phyloP scores from a whole-genome alignment of 805 yeast species.

The Zygosaccharomyces bisporus region DNA sequence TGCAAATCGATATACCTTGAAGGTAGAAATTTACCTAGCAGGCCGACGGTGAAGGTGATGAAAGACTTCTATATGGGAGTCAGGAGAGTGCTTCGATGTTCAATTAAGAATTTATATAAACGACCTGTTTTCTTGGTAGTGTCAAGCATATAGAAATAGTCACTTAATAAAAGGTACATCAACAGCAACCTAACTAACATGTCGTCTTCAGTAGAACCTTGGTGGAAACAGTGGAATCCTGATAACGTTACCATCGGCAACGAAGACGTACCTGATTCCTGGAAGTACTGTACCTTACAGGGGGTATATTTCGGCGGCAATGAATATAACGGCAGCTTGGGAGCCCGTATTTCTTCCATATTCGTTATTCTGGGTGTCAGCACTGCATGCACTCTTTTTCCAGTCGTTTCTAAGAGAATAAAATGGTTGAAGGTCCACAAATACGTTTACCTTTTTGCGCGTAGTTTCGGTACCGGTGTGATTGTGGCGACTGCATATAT shows the following conservation, averaged over 20 bases:
- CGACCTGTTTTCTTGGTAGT: neutral
- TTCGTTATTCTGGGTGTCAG: slow-evolving; percentile 57
- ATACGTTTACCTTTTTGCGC: slow-evolving; percentile 25
- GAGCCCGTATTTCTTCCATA: slow-evolving; percentile 52
- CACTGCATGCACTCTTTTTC: slow-evolving; percentile 44
- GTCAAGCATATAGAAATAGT: neutral
- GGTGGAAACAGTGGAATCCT: slow-evolving; percentile 24
- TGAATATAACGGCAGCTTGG: slow-evolving; percentile 43
- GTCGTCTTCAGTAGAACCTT: slow-evolving; percentile 9
- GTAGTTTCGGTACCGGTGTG: slow-evolving; percentile 71
- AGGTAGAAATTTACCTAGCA: neutral
- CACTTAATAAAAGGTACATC: neutral
- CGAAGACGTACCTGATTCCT: slow-evolving; percentile 33
- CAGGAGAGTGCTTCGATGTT: neutral
- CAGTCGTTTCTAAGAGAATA: slow-evolving; percentile 41
- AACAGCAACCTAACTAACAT: neutral
- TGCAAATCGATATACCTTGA: neutral
- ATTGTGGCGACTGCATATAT: slow-evolving; percentile 73
- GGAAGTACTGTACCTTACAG: slow-evolving; percentile 42
- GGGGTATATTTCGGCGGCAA: slow-evolving; percentile 41
- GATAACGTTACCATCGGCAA: slow-evolving; percentile 33
- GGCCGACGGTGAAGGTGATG: no score
- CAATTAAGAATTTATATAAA: neutral
- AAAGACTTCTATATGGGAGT: no score
- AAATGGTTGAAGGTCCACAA: slow-evolving; percentile 44